Evolutionary conservation across 192 early-diverging fungal species (phyloP), one percentile per base, ranked within the genome.

Genomic region (Diversispora epigaea): DNA sequence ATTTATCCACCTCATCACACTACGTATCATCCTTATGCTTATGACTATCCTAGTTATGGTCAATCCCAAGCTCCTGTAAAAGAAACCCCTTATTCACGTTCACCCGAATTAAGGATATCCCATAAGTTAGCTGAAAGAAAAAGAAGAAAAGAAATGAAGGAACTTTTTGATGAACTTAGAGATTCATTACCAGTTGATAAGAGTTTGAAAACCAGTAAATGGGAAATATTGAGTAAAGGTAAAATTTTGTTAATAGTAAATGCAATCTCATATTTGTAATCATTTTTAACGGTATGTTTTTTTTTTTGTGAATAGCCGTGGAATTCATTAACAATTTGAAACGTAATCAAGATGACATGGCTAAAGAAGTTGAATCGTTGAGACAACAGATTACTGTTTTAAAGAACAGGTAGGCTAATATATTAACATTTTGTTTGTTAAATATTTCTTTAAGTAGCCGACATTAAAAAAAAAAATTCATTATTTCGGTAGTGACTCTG

Each of bases 151-250:
- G 94, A 95, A 74, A 95, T 95, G 92, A 95, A 95, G 76, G 91
- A 93, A 50, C 82, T 95, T 32, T 95, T 95, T 88, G 94, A 95
- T 81, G 89, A 92, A 56, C 82, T 95, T 19, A 85, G 91, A 55
- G 92, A 89, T 69, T 81, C 87, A 14, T 82, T 95, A 70, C 93
- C 94, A 3, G 84, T 93, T 4, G 93, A 94, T 73, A 89, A 89
- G 57, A 89, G 86, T 43, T 82, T 92, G 39, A 92, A 93, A 62
- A 86, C 93, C 41, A 93, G 92, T 82, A 95, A 95, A 77, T 94
- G 94, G 94, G 94, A 95, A 77, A 90, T 94, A 41, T 78, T 95
- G 50, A 92, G 89, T 65, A 95, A 95, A 91, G 91, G 91, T 82
- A 74, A 41, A 43, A 58, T 74, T 57, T 55, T 62, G 46, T 62